phyloP scores from a whole-genome alignment of 129 eudicot genomes.

The Mikania micrantha region DNA sequence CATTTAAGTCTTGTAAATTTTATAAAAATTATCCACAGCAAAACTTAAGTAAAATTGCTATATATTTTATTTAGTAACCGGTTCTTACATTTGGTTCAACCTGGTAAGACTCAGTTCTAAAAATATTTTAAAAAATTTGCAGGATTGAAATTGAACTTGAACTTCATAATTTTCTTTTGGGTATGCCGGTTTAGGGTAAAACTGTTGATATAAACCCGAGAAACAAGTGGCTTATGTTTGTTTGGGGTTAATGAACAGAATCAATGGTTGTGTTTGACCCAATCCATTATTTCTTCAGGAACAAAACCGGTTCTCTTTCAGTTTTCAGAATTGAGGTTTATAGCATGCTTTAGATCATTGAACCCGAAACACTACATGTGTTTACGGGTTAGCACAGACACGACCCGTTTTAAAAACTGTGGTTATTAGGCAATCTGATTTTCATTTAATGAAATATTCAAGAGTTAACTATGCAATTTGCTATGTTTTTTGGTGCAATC shows the following conservation, averaged over 20 bases:
- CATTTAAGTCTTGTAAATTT: too few relatives aligned
- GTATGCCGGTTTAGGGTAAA: conserved; percentile 52
- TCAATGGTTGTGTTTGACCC: conserved; percentile 95
- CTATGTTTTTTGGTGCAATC: not conserved
- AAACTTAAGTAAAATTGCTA: too few relatives aligned
- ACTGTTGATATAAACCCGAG: conserved; percentile 75
- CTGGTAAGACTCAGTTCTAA: too few relatives aligned
- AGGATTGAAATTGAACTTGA: conserved; percentile 1
- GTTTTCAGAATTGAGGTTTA: conserved; percentile 80
- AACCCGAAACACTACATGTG: too few relatives aligned
- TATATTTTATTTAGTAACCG: too few relatives aligned
- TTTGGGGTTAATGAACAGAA: conserved; percentile 97
- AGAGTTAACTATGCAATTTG: not conserved
- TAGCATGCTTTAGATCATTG: too few relatives aligned
- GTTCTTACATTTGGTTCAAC: too few relatives aligned
- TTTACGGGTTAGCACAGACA: too few relatives aligned
- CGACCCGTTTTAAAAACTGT: too few relatives aligned
- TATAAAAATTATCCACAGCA: too few relatives aligned
- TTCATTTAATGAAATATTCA: not conserved
- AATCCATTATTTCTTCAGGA: conserved; percentile 71
- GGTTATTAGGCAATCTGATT: not conserved
- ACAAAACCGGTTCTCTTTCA: conserved; percentile 74
- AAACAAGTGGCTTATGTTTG: conserved; percentile 95
- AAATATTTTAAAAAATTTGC: too few relatives aligned
- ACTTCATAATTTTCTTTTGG: not conserved